Conservation (phyloP, 2,329 filamentous ascomycete genomes). For the Lizonia empirigonia region DNA sequence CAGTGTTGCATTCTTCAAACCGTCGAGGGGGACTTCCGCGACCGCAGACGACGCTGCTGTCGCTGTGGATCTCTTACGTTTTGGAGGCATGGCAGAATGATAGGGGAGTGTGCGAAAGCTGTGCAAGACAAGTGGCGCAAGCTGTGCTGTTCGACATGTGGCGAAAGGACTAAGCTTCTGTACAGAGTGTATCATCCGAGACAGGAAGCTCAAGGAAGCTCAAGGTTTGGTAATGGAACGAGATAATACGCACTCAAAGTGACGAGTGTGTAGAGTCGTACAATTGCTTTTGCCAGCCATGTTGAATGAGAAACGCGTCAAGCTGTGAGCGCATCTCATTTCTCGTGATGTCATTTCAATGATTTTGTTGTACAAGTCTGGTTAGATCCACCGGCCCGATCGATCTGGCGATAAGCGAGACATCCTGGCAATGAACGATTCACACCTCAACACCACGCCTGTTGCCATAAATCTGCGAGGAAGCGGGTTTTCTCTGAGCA, state of each 20-base stretch:
- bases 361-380: conserved; percentile 17
- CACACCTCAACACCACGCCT: conserved; percentile 1
- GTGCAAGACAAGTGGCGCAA: conserved; percentile 20
- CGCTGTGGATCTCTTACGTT: conserved; percentile 39
- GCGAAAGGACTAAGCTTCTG: conserved; percentile 22
- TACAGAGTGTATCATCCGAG: conserved; percentile 41
- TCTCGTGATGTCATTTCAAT: conserved; percentile 27
- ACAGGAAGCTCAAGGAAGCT: too few species aligned
- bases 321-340: conserved; percentile 21
- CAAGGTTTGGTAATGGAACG: conserved; percentile 8
- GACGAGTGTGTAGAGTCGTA: conserved; percentile 6
- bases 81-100: conserved; percentile 32
- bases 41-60: conserved; percentile 24
- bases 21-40: conserved; percentile 14
- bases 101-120: conserved; percentile 10
- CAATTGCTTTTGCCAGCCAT: conserved; percentile 19
- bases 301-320: conserved; percentile 27
- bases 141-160: conserved; percentile 26
- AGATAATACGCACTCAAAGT: conserved; percentile 1
- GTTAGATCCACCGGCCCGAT: conserved; percentile 14
- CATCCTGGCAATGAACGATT: neutral
- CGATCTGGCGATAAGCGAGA: conserved; percentile 23
- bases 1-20: conserved; percentile 24
- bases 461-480: too few species aligned
- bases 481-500: too few species aligned